Evolutionary conservation across 768 basidiomycete genomes (phyloP).

Genomic region (Collybia sp.): DNA sequence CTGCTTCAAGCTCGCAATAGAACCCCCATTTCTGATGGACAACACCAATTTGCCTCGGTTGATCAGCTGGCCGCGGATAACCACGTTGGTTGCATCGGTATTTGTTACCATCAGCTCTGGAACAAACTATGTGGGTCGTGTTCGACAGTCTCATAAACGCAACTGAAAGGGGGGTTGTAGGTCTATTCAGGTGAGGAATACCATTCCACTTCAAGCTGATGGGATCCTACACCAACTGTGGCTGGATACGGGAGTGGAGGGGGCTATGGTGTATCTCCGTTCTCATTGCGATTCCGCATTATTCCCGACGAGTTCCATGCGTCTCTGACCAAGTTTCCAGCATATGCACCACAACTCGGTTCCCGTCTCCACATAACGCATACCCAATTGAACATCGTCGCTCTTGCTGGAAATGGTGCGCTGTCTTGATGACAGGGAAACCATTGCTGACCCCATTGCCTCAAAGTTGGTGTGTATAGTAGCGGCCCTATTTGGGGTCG

Average conservation of each 20-base stretch:
- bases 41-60: constrained; percentile 17
- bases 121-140: constrained; percentile 64
- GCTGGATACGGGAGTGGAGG: too few species aligned
- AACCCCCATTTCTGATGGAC: too few species aligned
- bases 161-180: constrained; percentile 15
- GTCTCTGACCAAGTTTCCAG: constrained; percentile 24
- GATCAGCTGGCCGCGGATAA: constrained; percentile 34
- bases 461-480: constrained; percentile 71
- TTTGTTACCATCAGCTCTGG: constrained; percentile 61
- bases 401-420: constrained; percentile 74
- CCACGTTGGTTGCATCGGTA: constrained; percentile 51
- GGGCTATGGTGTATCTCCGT: neutral
- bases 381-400: constrained; percentile 79
- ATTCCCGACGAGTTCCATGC: neutral
- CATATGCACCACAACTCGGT: constrained; percentile 86
- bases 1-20: too few species aligned
- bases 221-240: too few species aligned
- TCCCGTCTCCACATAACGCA: constrained; percentile 70
- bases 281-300: neutral
- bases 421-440: neutral
- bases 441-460: neutral
- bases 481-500: constrained; percentile 78
- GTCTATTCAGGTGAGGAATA: constrained; percentile 35
- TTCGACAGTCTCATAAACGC: neutral
- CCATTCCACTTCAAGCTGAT: neutral